Conservation (phyloP, 768 basidiomycete genomes). For the Psilocybe tampanensis region DNA sequence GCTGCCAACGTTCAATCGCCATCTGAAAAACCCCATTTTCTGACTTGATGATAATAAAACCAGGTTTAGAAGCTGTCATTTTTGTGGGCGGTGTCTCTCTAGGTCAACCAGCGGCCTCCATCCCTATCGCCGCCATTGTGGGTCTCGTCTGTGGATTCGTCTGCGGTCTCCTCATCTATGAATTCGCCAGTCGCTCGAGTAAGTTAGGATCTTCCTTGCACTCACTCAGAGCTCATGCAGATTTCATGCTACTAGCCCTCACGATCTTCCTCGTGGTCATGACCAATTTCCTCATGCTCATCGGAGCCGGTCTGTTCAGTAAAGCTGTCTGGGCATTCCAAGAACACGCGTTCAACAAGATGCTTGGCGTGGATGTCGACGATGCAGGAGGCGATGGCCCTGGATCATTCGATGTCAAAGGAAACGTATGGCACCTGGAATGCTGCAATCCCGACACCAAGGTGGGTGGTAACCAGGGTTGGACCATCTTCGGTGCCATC, state of each 20-base stretch:
- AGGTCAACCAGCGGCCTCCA: conserved; percentile 76
- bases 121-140: conserved; percentile 88
- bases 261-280: conserved; percentile 89
- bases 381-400: conserved; percentile 74
- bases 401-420: conserved; percentile 79
- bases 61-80: conserved; percentile 86
- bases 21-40: no score
- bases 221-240: not conserved
- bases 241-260: conserved; percentile 49
- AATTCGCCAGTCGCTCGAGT: conserved; percentile 77
- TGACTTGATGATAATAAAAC: no score
- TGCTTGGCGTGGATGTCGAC: conserved; percentile 77
- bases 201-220: conserved; percentile 21
- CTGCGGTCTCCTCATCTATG: conserved; percentile 78
- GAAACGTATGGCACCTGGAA: conserved; percentile 86
- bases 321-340: conserved; percentile 77
- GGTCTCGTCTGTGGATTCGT: conserved; percentile 79
- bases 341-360: conserved; percentile 59
- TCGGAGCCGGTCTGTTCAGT: conserved; percentile 93
- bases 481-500: conserved; percentile 83
- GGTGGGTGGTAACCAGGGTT: conserved; percentile 52
- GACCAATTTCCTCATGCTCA: conserved; percentile 89
- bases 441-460: conserved; percentile 74
- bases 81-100: conserved; percentile 95
- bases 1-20: not conserved